Evolutionary conservation across 2,329 filamentous ascomycete species (phyloP).

Genomic region (Cordyceps fumosorosea): DNA sequence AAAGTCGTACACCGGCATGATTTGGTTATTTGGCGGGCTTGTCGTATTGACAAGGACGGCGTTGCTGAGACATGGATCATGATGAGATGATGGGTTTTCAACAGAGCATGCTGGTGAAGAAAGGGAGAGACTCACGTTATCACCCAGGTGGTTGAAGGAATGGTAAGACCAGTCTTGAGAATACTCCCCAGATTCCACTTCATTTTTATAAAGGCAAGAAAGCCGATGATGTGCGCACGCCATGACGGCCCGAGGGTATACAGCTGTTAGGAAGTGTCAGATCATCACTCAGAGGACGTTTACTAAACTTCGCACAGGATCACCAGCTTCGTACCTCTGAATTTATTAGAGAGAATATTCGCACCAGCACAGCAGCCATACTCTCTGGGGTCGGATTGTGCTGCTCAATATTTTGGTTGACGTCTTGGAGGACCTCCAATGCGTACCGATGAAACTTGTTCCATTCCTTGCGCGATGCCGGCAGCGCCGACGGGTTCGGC

Average conservation of each 20-base stretch:
- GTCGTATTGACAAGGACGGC: constrained; percentile 1
- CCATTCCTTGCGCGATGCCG: not conserved
- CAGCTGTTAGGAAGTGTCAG: not conserved
- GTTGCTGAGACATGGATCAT: not conserved
- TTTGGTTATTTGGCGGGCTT: not conserved
- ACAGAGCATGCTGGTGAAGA: not conserved
- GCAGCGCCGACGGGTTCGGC: not conserved
- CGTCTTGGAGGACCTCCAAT: not conserved
- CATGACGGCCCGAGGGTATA: not conserved
- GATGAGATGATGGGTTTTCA: not conserved
- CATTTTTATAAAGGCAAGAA: constrained; percentile 2
- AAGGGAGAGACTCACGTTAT: not conserved
- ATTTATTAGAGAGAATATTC: constrained; percentile 8
- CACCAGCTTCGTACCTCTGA: not conserved
- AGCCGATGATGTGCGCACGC: constrained; percentile 3
- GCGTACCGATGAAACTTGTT: constrained; percentile 1
- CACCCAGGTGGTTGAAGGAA: not conserved
- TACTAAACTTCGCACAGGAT: not conserved
- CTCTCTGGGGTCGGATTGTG: not conserved
- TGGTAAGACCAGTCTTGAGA: not conserved
- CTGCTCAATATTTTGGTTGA: not conserved
- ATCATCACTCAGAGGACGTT: not conserved
- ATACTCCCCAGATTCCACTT: not conserved
- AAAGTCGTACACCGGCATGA: constrained; percentile 3
- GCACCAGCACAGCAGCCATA: not conserved